Percentiles rank a stretch among this genome's conserved stretches.
phyloP scores from a whole-genome alignment of 768 basidiomycete genomes.

The Boletus tylopilopsis region DNA sequence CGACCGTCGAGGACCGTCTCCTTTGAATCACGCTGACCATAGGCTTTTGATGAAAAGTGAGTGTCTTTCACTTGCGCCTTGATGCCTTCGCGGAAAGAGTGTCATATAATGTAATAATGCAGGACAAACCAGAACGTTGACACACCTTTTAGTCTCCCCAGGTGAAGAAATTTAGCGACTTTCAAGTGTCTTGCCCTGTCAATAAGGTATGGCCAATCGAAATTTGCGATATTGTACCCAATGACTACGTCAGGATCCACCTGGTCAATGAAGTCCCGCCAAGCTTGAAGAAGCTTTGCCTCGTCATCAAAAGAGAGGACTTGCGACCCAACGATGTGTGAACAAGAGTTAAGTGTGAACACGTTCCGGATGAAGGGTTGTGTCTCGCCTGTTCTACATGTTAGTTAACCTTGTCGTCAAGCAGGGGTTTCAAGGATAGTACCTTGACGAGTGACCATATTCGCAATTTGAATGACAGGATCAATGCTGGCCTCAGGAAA shows the following conservation, averaged over 20 bases:
- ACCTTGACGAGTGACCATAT: conserved; percentile 99
- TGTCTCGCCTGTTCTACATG: conserved; percentile 63
- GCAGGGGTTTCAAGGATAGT: not conserved
- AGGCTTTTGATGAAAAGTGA: conserved; percentile 97
- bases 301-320: conserved; percentile 84
- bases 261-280: conserved; percentile 85
- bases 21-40: conserved; percentile 95
- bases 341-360: conserved; percentile 92
- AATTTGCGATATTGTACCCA: conserved; percentile 91
- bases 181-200: conserved; percentile 88
- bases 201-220: conserved; percentile 95
- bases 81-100: conserved; percentile 43
- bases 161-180: conserved; percentile 58
- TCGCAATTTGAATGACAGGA: conserved; percentile 98
- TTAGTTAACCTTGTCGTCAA: conserved; percentile 1
- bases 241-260: conserved; percentile 96
- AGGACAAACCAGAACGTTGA: not conserved
- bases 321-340: conserved; percentile 97
- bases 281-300: conserved; percentile 65
- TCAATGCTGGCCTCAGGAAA: conserved; percentile 90
- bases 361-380: conserved; percentile 96
- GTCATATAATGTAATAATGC: not conserved
- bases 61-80: conserved; percentile 85
- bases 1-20: conserved; percentile 89
- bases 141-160: conserved; percentile 75